These are phyloP conservation scores for Suillus decipiens DNA, from an alignment of 768 basidiomycete genomes.

Conservation along the genomic window DNA sequence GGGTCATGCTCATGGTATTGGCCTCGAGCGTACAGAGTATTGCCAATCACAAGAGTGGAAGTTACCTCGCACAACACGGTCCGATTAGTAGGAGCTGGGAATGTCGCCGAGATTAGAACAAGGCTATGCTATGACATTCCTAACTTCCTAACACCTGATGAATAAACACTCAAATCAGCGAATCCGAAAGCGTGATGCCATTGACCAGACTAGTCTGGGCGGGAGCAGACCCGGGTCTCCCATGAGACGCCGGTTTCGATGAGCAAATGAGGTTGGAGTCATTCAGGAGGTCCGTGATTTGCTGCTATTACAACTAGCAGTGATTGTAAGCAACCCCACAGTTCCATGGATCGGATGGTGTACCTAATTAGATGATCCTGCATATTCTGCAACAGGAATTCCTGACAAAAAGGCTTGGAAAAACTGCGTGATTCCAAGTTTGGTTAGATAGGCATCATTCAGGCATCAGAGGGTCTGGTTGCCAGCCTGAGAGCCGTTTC, in stretches of 20 bases:
- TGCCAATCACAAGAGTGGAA: background rate
- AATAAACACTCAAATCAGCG: slow-evolving; percentile 11
- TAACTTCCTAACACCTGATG: slow-evolving; percentile 17
- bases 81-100: slow-evolving; percentile 20
- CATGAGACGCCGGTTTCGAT: slow-evolving; percentile 22
- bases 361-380: slow-evolving; percentile 21
- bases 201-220: slow-evolving; percentile 7
- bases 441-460: slow-evolving; percentile 29
- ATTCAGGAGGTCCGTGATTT: slow-evolving; percentile 16
- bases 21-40: background rate
- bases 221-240: slow-evolving; percentile 9
- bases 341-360: slow-evolving; percentile 13
- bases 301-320: slow-evolving; percentile 22
- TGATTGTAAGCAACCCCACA: slow-evolving; percentile 19
- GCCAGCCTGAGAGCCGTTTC: slow-evolving; percentile 29
- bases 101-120: slow-evolving; percentile 26
- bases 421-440: slow-evolving; percentile 24
- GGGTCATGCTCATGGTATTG: background rate
- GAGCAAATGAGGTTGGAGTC: slow-evolving; percentile 19
- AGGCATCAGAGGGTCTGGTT: slow-evolving; percentile 29
- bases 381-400: slow-evolving; percentile 8
- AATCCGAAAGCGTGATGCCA: slow-evolving; percentile 3
- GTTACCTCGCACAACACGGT: slow-evolving; percentile 12
- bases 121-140: slow-evolving; percentile 28
- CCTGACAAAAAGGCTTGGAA: slow-evolving; percentile 8